Conservation (phyloP, 495 filamentous ascomycete genomes). For the Xeromyces bisporus region DNA sequence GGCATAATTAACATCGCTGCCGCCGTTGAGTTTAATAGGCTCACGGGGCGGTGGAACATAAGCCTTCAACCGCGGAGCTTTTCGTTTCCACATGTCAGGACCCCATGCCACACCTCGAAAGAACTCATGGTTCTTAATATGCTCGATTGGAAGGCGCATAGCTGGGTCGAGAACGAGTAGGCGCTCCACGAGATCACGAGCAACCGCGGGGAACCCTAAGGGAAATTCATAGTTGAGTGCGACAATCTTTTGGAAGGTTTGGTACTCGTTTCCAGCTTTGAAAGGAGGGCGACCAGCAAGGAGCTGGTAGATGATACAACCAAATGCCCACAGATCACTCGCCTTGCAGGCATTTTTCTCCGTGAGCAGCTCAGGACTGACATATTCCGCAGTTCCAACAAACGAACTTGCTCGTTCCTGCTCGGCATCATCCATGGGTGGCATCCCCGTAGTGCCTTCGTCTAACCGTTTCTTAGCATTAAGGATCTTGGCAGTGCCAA, state of each 20-base stretch:
- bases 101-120: slow-evolving; percentile 87
- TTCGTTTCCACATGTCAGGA: slow-evolving; percentile 71
- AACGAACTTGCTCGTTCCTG: slow-evolving; percentile 77
- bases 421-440: slow-evolving; percentile 37
- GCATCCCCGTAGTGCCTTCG: slow-evolving; percentile 22
- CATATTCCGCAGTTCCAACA: slow-evolving; percentile 96
- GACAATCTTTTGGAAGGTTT: slow-evolving; percentile 97
- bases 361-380: slow-evolving; percentile 86
- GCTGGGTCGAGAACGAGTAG: slow-evolving; percentile 82
- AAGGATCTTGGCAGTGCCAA: slow-evolving; percentile 91
- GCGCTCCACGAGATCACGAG: slow-evolving; percentile 81
- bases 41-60: slow-evolving; percentile 70
- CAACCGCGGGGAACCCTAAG: slow-evolving; percentile 69
- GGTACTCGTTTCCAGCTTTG: slow-evolving; percentile 93
- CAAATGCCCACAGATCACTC: slow-evolving; percentile 96
- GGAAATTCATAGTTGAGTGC: slow-evolving; percentile 88
- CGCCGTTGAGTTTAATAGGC: slow-evolving; percentile 67
- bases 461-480: slow-evolving; percentile 42
- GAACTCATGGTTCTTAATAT: slow-evolving; percentile 94
- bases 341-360: slow-evolving; percentile 97
- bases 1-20: slow-evolving; percentile 23
- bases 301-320: slow-evolving; percentile 97
- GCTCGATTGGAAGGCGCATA: slow-evolving; percentile 77
- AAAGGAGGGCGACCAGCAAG: slow-evolving; percentile 88
- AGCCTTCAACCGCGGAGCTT: slow-evolving; percentile 74